Evolutionary conservation across 2,329 filamentous ascomycete genomes (phyloP).

Genomic region (Hypoxylon sp.): DNA sequence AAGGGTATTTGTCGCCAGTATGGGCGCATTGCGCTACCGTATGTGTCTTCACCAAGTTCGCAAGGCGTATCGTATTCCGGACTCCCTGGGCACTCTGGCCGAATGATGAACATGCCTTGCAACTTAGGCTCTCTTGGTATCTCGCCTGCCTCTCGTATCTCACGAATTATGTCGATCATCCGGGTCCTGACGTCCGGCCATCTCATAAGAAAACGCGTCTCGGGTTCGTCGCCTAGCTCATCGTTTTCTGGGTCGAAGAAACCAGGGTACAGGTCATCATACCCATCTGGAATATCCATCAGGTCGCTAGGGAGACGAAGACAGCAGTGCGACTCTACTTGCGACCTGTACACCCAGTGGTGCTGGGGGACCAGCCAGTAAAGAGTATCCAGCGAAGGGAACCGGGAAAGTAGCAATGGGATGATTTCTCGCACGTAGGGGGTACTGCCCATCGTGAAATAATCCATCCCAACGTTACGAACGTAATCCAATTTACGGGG

Average conservation of each 20-base stretch:
- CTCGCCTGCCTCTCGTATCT: background rate
- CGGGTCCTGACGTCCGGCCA: background rate
- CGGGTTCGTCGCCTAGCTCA: too few species aligned
- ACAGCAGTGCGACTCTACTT: constrained; percentile 1
- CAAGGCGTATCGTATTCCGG: too few species aligned
- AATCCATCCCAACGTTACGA: background rate
- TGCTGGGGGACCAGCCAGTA: constrained; percentile 6
- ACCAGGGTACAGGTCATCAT: background rate
- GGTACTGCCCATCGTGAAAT: background rate
- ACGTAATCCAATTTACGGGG: background rate
- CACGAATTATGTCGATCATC: background rate
- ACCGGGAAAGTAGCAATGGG: background rate
- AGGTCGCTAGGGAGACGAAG: background rate
- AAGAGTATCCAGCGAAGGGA: background rate
- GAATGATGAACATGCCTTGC: constrained; percentile 1
- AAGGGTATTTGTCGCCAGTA: background rate
- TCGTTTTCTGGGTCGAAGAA: background rate
- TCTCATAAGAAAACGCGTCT: background rate
- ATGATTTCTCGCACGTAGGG: background rate
- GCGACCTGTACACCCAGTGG: too few species aligned
- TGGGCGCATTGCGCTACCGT: background rate
- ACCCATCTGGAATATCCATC: constrained; percentile 4
- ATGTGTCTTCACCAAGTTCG: too few species aligned
- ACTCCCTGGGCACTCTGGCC: background rate
- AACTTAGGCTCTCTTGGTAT: constrained; percentile 4